Evolutionary conservation across 1,139 yeast species (phyloP), one percentile per base, ranked within the genome.

Genomic region (Suhomyces ambrosiae): DNA sequence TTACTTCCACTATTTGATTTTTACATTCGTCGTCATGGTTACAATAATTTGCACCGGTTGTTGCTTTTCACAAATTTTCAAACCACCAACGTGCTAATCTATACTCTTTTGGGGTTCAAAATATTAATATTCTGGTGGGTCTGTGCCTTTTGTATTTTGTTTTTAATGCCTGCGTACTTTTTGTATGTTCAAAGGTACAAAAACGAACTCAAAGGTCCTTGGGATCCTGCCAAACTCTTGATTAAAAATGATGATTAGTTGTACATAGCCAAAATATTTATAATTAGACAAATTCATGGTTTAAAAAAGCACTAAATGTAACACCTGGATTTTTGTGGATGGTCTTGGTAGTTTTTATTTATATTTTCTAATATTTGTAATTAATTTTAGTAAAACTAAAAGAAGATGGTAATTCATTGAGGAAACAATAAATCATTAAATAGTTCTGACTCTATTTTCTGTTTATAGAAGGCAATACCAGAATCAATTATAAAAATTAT

Each of bases 171-270:
- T 1, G 72, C 74, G 29, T 83, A 87, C 63, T 82, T 86, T 49
- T 61, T 86, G 37, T 74, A 74, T 28, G 63, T 88, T 27, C 96
- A 88, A 54, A 76, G 80, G 60, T 87, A 87, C 56, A 88, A 88
- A 59, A 86, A 87, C 56, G 96, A 87, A 56, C 68, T 88, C 39
- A 90, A 85, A 60, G 96, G 96, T 0, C 96, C 96, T 0, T 88
- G 96, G 96, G 96, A 88, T 58, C 81, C 86, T 1, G 96, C 95
- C 9, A 79, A 76, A 52, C 96, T 96, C 7, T 18, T 40, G 18
- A 26, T 44, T 5, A 11, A n/a, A 6, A n/a, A n/a, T 5, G 27
- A 24, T 10, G 7, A 12, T 11, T 24, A 15, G 9, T 10, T 5
- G 5, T 23, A 23, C 7, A 23, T 23, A 23, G 12, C 6, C 10